Evolutionary conservation across 116 monocot species (phyloP), one percentile per base, ranked within the genome.

Genomic region (Dioscorea cayenensis): DNA sequence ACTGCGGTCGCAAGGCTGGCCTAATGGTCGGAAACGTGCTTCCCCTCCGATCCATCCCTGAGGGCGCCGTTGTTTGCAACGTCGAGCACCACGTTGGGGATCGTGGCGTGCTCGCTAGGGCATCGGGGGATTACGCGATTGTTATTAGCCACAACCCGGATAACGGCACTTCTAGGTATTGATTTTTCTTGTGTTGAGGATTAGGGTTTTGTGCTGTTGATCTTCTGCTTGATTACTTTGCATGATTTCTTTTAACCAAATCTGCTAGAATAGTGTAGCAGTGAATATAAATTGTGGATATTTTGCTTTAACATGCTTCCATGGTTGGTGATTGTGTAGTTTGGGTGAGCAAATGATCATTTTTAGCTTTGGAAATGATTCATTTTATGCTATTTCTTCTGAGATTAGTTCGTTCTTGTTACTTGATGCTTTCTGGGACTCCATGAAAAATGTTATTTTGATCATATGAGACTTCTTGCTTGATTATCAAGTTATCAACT

Each of bases 11-110:
- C 52, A 82, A 78, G 78, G 82, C 78, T 10, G 52, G 72, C 36
- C 72, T 83, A 14, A 76, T 83, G 78, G 83, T 83, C 16, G 77
- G 77, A 5, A 77, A 77, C 66, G 77, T 77, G 36, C 71, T 77
- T 6, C 77, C 71, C 14, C 71, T 77, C 55, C 49, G 70, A 0
- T 76, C 77, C 32, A 69, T 76, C 35, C 76, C 76, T 14, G 76
- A 76, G 76, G 76, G 76, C 11, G 71, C 77, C 18, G 65, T 77
- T 19, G 77, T 77, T 37, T 77, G 77, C 77, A 77, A 77, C 71
- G 64, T 77, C n/a, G 71, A 77, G 71, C 77, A 77, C 71, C 77
- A 77, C 27, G 77, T 77, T 38, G 71, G 77, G 5, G 63, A 76
- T 19, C 69, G 76, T 7, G 76, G 76, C 17, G 61, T 48, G 16